phyloP scores from a whole-genome alignment of 768 basidiomycete species.

The Phylloporus sp. region DNA sequence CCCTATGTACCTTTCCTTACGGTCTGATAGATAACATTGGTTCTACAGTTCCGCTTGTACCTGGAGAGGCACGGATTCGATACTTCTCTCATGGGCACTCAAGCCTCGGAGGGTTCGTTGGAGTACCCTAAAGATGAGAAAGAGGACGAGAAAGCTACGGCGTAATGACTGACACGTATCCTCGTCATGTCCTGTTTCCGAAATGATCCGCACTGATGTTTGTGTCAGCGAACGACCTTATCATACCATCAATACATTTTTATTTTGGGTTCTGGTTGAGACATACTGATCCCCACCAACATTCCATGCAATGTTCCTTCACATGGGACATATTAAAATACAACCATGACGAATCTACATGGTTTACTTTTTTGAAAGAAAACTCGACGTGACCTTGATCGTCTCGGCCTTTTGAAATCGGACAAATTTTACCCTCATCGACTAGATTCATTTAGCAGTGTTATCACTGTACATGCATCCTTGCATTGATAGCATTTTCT shows the following conservation, averaged over 20 bases:
- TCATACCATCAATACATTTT: background rate
- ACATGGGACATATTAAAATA: background rate
- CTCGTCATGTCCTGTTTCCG: background rate
- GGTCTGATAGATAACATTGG: background rate
- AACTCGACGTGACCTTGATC: background rate
- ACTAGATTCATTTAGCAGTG: too few species aligned
- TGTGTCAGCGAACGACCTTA: background rate
- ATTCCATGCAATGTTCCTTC: background rate
- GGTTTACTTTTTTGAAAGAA: background rate
- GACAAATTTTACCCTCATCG: too few species aligned
- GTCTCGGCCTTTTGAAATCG: too few species aligned
- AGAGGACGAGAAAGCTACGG: slow-evolving; percentile 3
- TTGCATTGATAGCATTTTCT: too few species aligned
- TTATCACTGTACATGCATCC: too few species aligned
- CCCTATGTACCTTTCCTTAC: background rate
- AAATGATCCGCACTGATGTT: background rate
- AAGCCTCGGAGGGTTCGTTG: slow-evolving; percentile 22
- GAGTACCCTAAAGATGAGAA: slow-evolving; percentile 19
- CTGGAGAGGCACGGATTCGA: slow-evolving; percentile 78
- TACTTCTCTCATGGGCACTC: slow-evolving; percentile 65
- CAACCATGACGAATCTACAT: too few species aligned
- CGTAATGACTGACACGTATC: slow-evolving; percentile 10
- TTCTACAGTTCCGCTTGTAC: slow-evolving; percentile 73
- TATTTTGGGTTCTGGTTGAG: background rate
- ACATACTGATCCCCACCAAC: background rate